A percentile compares a stretch with the other conserved stretches of the same genome.
Conservation (phyloP, 2,329 filamentous ascomycete genomes). For the Fusarium anthophilum region DNA sequence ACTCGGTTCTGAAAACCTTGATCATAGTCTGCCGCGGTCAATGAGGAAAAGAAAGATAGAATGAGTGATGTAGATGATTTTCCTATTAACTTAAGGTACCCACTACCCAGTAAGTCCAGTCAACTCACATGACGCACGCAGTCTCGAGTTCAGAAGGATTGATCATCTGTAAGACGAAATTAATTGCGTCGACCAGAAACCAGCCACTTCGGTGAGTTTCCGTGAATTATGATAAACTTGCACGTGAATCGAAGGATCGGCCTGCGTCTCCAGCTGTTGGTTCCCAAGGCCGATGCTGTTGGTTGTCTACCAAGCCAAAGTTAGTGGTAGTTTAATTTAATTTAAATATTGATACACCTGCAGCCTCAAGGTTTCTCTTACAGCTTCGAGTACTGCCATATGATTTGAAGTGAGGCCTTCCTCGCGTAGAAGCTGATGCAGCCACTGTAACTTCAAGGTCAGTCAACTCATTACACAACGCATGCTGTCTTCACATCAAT, state of each 20-base stretch:
- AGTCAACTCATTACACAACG: too few species aligned
- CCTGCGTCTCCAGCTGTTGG: background rate
- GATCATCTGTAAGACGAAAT: background rate
- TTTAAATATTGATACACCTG: background rate
- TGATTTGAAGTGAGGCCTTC: background rate
- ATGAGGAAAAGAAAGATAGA: too few species aligned
- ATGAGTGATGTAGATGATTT: background rate
- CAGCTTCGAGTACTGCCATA: rapidly evolving
- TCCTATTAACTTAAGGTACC: background rate
- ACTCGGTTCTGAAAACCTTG: rapidly evolving
- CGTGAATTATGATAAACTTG: background rate
- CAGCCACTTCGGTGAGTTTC: background rate
- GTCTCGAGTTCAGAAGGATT: background rate
- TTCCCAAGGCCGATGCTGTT: background rate
- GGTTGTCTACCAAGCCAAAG: background rate
- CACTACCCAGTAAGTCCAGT: background rate
- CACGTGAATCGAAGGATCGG: background rate
- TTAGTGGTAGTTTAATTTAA: too few species aligned
- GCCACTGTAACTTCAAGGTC: background rate
- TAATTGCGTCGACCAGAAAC: background rate
- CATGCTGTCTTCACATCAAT: too few species aligned
- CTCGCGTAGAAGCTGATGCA: rapidly evolving
- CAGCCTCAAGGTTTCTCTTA: background rate
- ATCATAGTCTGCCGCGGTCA: rapidly evolving
- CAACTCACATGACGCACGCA: background rate